Percentiles rank a stretch among this genome's conserved stretches.
Evolutionary conservation across 2,329 filamentous ascomycete species (phyloP).

Genomic region (Pseudogymnoascus sp.): DNA sequence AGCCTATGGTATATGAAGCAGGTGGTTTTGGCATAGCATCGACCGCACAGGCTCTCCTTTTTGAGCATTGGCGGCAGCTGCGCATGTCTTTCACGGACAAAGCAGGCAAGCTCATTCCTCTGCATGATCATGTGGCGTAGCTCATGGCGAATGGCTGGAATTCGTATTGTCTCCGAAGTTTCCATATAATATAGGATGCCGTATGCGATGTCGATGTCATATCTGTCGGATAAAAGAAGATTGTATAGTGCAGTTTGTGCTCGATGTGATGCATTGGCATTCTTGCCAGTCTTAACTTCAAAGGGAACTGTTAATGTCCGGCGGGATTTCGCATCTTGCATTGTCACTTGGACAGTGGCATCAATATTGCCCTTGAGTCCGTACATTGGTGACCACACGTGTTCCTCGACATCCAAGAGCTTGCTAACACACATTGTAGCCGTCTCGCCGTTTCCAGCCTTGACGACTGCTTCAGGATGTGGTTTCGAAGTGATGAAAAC

Average conservation of each 20-base stretch:
- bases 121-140: slow-evolving; percentile 95
- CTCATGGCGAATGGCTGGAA: slow-evolving; percentile 80
- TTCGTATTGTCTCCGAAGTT: slow-evolving; percentile 74
- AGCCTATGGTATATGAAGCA: slow-evolving; percentile 95
- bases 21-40: slow-evolving; percentile 82
- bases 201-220: slow-evolving; percentile 85
- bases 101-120: slow-evolving; percentile 81
- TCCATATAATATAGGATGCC: slow-evolving; percentile 96
- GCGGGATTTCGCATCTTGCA: slow-evolving; percentile 55
- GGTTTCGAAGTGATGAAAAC: slow-evolving; percentile 70
- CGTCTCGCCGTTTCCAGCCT: slow-evolving; percentile 70
- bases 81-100: slow-evolving; percentile 70
- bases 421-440: slow-evolving; percentile 84
- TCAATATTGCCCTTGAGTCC: slow-evolving; percentile 97
- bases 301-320: slow-evolving; percentile 80
- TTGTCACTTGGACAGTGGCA: slow-evolving; percentile 83
- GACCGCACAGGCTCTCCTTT: slow-evolving; percentile 72
- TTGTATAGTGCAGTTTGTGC: slow-evolving; percentile 95
- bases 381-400: slow-evolving; percentile 97
- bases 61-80: slow-evolving; percentile 82
- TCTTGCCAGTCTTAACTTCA: slow-evolving; percentile 90
- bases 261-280: slow-evolving; percentile 73
- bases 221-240: slow-evolving; percentile 83
- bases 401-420: slow-evolving; percentile 91
- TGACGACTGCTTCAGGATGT: slow-evolving; percentile 63